Percentiles rank a stretch among this genome's conserved stretches.
Evolutionary conservation across 2,329 filamentous ascomycete species (phyloP).

Genomic region (Ascochyta koolunga): DNA sequence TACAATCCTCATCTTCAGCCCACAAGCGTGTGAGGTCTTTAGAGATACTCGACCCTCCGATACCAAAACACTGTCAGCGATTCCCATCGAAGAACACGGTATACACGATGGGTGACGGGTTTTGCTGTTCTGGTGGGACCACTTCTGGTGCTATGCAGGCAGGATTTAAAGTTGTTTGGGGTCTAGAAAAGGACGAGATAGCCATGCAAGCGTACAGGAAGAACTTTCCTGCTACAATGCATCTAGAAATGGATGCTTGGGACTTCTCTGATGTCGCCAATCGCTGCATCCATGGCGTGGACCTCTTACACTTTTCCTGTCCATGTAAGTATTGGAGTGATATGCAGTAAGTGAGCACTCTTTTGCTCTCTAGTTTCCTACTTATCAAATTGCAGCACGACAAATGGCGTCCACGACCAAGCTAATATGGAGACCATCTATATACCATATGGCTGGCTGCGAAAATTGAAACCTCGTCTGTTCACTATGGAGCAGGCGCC

Average conservation of each 20-base stretch:
- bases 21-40: too few relatives aligned
- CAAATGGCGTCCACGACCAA: constrained; percentile 26
- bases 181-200: constrained; percentile 23
- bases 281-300: constrained; percentile 10
- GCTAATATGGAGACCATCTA: constrained; percentile 28
- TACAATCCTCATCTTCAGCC: too few relatives aligned
- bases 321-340: constrained; percentile 27
- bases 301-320: constrained; percentile 26
- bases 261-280: too few relatives aligned
- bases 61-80: background rate
- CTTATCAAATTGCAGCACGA: constrained; percentile 18
- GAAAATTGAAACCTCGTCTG: constrained; percentile 22
- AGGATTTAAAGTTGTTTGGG: constrained; percentile 15
- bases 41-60: background rate
- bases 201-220: constrained; percentile 20
- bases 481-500: constrained; percentile 13
- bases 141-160: constrained; percentile 30
- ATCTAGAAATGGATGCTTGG: too few relatives aligned
- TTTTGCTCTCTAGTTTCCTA: background rate
- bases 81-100: background rate
- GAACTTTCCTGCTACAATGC: constrained; percentile 18
- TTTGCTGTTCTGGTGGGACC: constrained; percentile 32
- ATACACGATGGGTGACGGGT: constrained; percentile 24
- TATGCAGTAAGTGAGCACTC: constrained; percentile 23
- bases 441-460: constrained; percentile 19